A percentile compares a stretch with the other conserved stretches of the same genome.
Evolutionary conservation across 1,284 basidiomycete species (phyloP).

Genomic region (Tilletia indica): DNA sequence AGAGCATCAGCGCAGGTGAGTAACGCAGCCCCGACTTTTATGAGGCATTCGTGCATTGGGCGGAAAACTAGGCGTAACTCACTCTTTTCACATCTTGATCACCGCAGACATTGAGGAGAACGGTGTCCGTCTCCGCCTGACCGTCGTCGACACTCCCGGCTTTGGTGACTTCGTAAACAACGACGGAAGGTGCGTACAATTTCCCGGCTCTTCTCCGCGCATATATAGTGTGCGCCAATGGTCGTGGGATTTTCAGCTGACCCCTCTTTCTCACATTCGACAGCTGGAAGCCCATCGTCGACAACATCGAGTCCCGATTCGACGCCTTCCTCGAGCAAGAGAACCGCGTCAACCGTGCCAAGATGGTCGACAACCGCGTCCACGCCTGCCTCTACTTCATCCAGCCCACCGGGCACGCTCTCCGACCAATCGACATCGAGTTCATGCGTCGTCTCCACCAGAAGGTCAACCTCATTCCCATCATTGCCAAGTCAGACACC

Average conservation of each 20-base stretch:
- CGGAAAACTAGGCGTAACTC: neutral
- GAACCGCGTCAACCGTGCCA: slow-evolving; percentile 53
- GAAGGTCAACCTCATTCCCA: slow-evolving; percentile 54
- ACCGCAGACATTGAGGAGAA: slow-evolving; percentile 53
- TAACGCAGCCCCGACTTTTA: neutral
- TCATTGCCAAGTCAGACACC: slow-evolving; percentile 55
- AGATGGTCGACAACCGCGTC: slow-evolving; percentile 54
- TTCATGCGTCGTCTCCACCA: slow-evolving; percentile 54
- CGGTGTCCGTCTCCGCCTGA: slow-evolving; percentile 53
- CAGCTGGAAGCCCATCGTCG: slow-evolving; percentile 54
- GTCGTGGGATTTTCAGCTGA: neutral
- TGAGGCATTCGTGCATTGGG: neutral
- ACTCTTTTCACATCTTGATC: neutral
- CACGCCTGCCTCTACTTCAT: slow-evolving; percentile 56
- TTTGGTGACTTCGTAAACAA: slow-evolving; percentile 56
- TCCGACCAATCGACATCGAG: slow-evolving; percentile 54
- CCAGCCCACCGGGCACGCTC: slow-evolving; percentile 53
- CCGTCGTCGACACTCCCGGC: slow-evolving; percentile 54
- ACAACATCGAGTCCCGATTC: slow-evolving; percentile 55
- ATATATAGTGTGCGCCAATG: neutral
- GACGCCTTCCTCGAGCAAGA: slow-evolving; percentile 55
- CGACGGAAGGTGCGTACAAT: slow-evolving; percentile 40
- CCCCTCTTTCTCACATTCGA: neutral
- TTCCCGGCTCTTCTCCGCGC: neutral
- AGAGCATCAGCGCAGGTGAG: slow-evolving; percentile 53